These are phyloP conservation scores for Ganoderma boninense DNA, from an alignment of 1,284 basidiomycete species.

Conservation along the genomic window DNA sequence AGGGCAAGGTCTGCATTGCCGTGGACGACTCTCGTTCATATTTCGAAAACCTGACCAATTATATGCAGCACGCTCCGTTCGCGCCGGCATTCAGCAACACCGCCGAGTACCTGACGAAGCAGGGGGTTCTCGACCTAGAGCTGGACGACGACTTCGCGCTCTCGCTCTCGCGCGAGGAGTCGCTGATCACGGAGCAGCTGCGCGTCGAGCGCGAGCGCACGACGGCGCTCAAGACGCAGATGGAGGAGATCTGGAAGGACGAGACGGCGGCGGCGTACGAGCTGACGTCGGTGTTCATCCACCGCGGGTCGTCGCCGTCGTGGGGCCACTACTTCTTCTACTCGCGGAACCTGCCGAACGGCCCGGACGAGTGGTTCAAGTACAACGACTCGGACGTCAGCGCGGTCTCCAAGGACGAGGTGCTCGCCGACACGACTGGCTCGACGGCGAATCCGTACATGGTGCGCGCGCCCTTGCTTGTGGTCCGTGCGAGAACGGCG, in stretches of 20 bases:
- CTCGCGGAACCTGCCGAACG: conserved; percentile 79
- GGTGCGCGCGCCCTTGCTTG: conserved; percentile 50
- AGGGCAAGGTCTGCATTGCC: conserved; percentile 64
- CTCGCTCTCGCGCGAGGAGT: conserved; percentile 61
- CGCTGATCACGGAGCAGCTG: conserved; percentile 66
- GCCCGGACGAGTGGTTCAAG: conserved; percentile 91
- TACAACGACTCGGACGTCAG: conserved; percentile 92
- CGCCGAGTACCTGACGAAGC: conserved; percentile 61
- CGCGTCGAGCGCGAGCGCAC: conserved; percentile 64
- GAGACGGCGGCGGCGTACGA: conserved; percentile 82
- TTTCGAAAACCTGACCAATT: conserved; percentile 1
- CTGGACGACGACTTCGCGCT: conserved; percentile 63
- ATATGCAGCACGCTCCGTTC: conserved; percentile 63
- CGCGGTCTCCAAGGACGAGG: conserved; percentile 77
- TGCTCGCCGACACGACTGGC: conserved; percentile 82
- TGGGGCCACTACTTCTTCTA: conserved; percentile 94
- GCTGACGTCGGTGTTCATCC: conserved; percentile 95
- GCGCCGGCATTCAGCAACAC: conserved; percentile 60
- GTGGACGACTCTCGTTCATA: background rate
- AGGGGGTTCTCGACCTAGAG: conserved; percentile 49
- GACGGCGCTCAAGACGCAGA: conserved; percentile 66
- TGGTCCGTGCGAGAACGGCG: background rate
- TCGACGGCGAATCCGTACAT: conserved; percentile 86
- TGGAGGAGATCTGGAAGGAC: conserved; percentile 84
- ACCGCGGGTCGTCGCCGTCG: conserved; percentile 85